Percentiles rank a stretch among this genome's conserved stretches.
These are phyloP conservation scores for Glycine latifolia DNA, from an alignment of 306 rosid species.

Conservation along the genomic window DNA sequence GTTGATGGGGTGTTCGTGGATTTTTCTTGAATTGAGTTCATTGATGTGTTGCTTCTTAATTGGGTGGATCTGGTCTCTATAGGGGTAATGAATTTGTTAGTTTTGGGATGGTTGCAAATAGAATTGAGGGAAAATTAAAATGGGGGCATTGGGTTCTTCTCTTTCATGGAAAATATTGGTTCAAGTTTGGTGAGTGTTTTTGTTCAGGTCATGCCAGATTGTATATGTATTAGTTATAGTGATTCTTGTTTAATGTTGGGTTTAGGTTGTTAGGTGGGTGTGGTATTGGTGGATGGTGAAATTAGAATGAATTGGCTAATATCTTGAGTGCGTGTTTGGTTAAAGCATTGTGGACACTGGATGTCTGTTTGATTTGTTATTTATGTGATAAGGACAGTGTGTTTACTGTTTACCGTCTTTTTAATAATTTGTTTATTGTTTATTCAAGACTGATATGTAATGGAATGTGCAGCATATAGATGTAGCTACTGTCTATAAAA, in stretches of 20 bases:
- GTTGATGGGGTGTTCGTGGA: background rate
- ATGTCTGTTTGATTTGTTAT: background rate
- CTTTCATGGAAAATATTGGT: background rate
- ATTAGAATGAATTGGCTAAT: constrained; percentile 19
- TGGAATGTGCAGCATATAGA: background rate
- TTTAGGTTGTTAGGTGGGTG: constrained; percentile 13
- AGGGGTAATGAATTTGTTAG: constrained; percentile 21
- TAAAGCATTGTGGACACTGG: background rate
- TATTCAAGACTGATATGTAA: background rate
- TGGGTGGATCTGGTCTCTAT: constrained; percentile 32
- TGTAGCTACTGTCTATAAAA: background rate
- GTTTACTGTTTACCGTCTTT: background rate
- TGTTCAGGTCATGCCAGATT: background rate
- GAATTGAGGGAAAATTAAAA: constrained; percentile 25
- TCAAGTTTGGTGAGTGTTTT: constrained; percentile 17
- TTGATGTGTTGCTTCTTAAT: constrained; percentile 3
- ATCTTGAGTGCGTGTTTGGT: background rate
- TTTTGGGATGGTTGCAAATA: constrained; percentile 20
- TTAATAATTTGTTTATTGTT: constrained; percentile 1
- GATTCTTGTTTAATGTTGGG: background rate
- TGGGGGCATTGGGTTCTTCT: background rate
- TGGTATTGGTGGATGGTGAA: constrained; percentile 2
- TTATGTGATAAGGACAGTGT: background rate
- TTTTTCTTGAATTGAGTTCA: constrained; percentile 20
- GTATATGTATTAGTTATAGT: background rate